Conservation (phyloP, 1,284 basidiomycete genomes). For the Takashimella koratensis region DNA sequence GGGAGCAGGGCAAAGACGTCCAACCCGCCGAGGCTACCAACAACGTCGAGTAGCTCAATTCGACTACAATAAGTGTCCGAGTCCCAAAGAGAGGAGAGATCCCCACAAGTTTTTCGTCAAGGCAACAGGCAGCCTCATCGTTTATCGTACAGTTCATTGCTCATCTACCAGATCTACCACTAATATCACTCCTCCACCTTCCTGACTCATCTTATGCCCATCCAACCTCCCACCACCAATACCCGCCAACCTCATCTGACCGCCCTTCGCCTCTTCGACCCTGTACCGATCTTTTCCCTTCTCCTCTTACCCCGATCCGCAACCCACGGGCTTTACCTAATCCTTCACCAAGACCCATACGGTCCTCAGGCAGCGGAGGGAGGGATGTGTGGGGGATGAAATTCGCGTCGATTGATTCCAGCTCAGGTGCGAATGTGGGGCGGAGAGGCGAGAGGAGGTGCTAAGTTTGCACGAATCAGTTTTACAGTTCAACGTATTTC, state of each 20-base stretch:
- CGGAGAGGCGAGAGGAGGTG: conserved; percentile 47
- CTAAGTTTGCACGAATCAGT: conserved; percentile 23
- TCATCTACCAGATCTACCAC: too few relatives aligned
- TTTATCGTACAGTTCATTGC: too few relatives aligned
- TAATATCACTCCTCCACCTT: too few relatives aligned
- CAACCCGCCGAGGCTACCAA: too few relatives aligned
- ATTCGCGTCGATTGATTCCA: conserved; percentile 40
- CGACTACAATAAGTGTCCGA: too few relatives aligned
- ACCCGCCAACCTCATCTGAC: conserved; percentile 44
- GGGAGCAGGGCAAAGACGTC: too few relatives aligned
- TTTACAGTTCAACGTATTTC: too few relatives aligned
- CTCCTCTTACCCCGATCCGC: conserved; percentile 35
- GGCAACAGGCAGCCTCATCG: too few relatives aligned
- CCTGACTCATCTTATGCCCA: conserved; percentile 29
- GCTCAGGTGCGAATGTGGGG: conserved; percentile 48
- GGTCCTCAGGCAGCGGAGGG: conserved; percentile 13
- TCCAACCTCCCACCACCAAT: conserved; percentile 51
- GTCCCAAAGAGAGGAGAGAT: too few relatives aligned
- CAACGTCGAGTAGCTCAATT: too few relatives aligned
- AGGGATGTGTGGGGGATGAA: conserved; percentile 39
- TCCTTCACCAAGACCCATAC: conserved; percentile 39
- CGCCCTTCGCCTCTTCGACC: conserved; percentile 45
- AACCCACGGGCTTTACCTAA: conserved; percentile 25
- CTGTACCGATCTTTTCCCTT: conserved; percentile 34
- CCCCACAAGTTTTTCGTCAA: too few relatives aligned